Conservation (phyloP, 2,329 filamentous ascomycete species). For the Cladosporium sp. region DNA sequence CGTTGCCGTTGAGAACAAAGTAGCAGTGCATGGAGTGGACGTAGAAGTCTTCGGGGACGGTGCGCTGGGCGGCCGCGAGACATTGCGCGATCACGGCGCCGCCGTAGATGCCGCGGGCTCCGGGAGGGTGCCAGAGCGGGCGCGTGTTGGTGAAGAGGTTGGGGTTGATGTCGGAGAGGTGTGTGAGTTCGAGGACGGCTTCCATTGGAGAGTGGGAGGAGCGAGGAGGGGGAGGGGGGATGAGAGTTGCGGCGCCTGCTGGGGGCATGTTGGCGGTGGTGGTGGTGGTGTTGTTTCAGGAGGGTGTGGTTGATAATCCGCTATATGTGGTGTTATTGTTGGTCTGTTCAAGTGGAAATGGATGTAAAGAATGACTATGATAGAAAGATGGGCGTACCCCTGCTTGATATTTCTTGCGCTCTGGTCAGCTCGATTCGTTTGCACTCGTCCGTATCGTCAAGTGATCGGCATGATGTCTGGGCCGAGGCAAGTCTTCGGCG, state of each 20-base stretch:
- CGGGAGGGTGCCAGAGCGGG: slow-evolving; percentile 86
- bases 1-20: slow-evolving; percentile 89
- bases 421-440: not conserved
- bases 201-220: slow-evolving; percentile 77
- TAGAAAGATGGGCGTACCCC: slow-evolving; percentile 5
- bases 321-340: not conserved
- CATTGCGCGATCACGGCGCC: slow-evolving; percentile 92
- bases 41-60: slow-evolving; percentile 76
- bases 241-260: slow-evolving; percentile 49
- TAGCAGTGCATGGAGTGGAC: slow-evolving; percentile 99
- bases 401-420: slow-evolving; percentile 16
- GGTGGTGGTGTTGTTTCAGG: not conserved
- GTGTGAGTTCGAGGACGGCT: slow-evolving; percentile 83
- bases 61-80: slow-evolving; percentile 83
- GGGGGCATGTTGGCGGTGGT: not conserved
- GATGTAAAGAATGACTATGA: not conserved
- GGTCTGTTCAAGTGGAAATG: not conserved
- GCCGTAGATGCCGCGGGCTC: slow-evolving; percentile 90
- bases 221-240: slow-evolving; percentile 74
- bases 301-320: not conserved
- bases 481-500: slow-evolving; percentile 14
- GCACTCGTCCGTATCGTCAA: slow-evolving; percentile 10
- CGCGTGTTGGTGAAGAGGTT: slow-evolving; percentile 95
- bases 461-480: slow-evolving; percentile 4
- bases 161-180: slow-evolving; percentile 72